These are phyloP conservation scores for Collybiopsis luxurians DNA, from an alignment of 768 basidiomycete genomes.

Conservation along the genomic window DNA sequence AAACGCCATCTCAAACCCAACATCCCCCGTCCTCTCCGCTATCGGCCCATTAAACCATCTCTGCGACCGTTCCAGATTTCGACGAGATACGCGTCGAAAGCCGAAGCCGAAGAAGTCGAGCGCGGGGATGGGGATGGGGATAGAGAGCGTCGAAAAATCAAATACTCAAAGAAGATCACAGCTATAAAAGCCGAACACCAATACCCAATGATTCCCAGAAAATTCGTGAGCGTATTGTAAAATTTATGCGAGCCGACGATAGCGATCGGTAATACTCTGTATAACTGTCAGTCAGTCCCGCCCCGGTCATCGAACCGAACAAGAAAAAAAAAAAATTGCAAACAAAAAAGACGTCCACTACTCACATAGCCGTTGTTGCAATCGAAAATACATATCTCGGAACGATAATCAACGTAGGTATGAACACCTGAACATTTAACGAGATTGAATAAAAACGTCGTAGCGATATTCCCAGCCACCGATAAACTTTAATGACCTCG, in stretches of 20 bases:
- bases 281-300: too few relatives aligned
- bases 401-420: slow-evolving; percentile 55
- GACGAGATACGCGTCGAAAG: slow-evolving; percentile 43
- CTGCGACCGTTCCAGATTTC: slow-evolving; percentile 65
- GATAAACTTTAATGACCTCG: slow-evolving; percentile 78
- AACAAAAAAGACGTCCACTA: too few relatives aligned
- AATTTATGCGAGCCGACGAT: slow-evolving; percentile 76
- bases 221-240: slow-evolving; percentile 67
- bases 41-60: slow-evolving; percentile 79
- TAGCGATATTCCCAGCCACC: slow-evolving; percentile 78
- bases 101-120: too few relatives aligned
- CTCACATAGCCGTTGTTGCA: slow-evolving; percentile 68
- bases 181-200: slow-evolving; percentile 62
- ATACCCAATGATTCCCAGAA: slow-evolving; percentile 73
- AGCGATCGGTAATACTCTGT: slow-evolving; percentile 71
- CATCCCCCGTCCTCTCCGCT: slow-evolving; percentile 66
- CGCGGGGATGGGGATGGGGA: too few relatives aligned
- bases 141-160: slow-evolving; percentile 58
- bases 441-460: slow-evolving; percentile 81
- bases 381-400: slow-evolving; percentile 80
- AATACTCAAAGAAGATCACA: slow-evolving; percentile 67
- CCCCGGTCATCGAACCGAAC: neutral
- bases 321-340: slow-evolving; percentile 2
- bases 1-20: slow-evolving; percentile 80
- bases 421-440: slow-evolving; percentile 67